phyloP scores from a whole-genome alignment of 2,329 filamentous ascomycete species.

The Fusarium zealandicum region DNA sequence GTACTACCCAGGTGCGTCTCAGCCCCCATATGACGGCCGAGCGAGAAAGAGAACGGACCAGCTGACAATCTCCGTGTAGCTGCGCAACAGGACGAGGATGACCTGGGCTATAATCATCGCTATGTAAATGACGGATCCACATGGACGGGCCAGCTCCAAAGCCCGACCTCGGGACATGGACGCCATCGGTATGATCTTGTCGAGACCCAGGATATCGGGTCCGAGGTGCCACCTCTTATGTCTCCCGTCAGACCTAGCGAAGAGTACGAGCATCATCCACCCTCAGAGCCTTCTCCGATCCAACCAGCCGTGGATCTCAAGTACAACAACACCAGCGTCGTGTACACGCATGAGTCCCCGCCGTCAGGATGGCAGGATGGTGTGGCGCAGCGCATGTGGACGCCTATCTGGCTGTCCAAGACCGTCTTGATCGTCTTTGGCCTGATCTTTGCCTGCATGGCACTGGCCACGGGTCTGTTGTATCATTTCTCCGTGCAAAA shows the following conservation, averaged over 20 bases:
- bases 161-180: slow-evolving; percentile 14
- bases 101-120: slow-evolving; percentile 8
- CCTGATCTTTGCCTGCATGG: slow-evolving; percentile 28
- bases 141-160: slow-evolving; percentile 8
- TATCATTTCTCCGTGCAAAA: slow-evolving; percentile 32
- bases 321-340: slow-evolving; percentile 2
- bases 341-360: neutral
- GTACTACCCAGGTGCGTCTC: slow-evolving; percentile 16
- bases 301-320: slow-evolving; percentile 2
- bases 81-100: slow-evolving; percentile 21
- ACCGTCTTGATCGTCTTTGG: slow-evolving; percentile 28
- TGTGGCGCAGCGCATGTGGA: slow-evolving; percentile 30
- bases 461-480: slow-evolving; percentile 29
- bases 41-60: neutral
- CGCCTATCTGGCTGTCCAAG: slow-evolving; percentile 31
- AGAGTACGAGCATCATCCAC: slow-evolving; percentile 12
- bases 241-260: slow-evolving; percentile 15
- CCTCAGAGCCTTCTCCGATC: slow-evolving; percentile 5
- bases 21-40: too few relatives aligned
- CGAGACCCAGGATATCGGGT: slow-evolving; percentile 11
- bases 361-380: slow-evolving; percentile 8
- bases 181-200: slow-evolving; percentile 21
- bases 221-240: slow-evolving; percentile 2
- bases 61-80: neutral
- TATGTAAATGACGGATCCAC: slow-evolving; percentile 9